A percentile compares a stretch with the other conserved stretches of the same genome.
phyloP scores from a whole-genome alignment of 176 grass and related monocot species.

The Ampelocalamus luodianensis region DNA sequence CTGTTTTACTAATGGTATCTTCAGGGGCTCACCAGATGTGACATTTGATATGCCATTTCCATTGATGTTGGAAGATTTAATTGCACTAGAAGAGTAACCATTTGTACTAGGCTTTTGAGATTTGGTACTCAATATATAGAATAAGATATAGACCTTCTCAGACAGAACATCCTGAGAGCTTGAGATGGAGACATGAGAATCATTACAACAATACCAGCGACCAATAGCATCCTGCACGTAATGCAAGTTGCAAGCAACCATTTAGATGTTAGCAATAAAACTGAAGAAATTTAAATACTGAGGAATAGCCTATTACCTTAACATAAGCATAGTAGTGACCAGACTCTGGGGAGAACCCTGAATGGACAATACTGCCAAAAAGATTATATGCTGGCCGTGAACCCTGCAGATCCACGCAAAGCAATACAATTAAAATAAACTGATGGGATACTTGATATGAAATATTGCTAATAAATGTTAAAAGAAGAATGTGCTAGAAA shows the following conservation, averaged over 20 bases:
- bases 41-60: constrained; percentile 53
- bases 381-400: constrained; percentile 76
- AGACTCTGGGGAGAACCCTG: constrained; percentile 84
- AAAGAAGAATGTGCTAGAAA: neutral
- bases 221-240: constrained; percentile 75
- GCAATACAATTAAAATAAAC: constrained; percentile 41
- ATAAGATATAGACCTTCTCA: constrained; percentile 98
- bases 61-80: constrained; percentile 72
- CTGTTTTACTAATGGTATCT: constrained; percentile 61
- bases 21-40: constrained; percentile 52
- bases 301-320: constrained; percentile 62
- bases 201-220: constrained; percentile 95
- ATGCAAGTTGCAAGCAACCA: constrained; percentile 33
- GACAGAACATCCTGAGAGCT: constrained; percentile 88
- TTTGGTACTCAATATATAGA: constrained; percentile 82
- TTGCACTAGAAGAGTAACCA: constrained; percentile 62
- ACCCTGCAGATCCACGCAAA: constrained; percentile 61
- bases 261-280: constrained; percentile 37
- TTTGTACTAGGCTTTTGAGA: constrained; percentile 68
- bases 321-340: constrained; percentile 99
- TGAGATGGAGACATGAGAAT: constrained; percentile 87
- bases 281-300: constrained; percentile 26
- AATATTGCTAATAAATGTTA: neutral
- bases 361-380: constrained; percentile 91
- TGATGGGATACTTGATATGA: neutral